Conservation (phyloP, 1,139 yeast genomes). For the Hyphopichia fennica region DNA sequence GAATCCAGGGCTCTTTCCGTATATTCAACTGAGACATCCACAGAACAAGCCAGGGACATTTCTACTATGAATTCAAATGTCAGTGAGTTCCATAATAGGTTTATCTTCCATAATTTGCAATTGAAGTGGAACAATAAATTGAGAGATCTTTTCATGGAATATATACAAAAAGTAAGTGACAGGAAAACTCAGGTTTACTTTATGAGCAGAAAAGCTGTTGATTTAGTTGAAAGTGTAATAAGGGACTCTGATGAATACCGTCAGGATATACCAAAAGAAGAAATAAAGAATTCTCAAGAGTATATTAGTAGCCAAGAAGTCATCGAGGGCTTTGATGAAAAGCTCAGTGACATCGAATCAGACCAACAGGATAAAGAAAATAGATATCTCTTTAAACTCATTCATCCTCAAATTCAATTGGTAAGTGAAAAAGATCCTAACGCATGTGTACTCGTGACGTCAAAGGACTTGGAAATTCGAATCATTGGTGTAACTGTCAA, state of each 20-base stretch:
- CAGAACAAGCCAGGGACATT: conserved; percentile 30
- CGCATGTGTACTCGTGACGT: conserved; percentile 52
- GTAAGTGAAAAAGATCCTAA: conserved; percentile 32
- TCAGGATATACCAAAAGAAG: conserved; percentile 9
- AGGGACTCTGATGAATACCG: conserved; percentile 15
- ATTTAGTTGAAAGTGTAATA: conserved; percentile 49
- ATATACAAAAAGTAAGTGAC: conserved; percentile 59
- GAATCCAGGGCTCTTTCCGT: conserved; percentile 23
- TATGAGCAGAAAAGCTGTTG: conserved; percentile 71
- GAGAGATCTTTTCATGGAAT: conserved; percentile 61
- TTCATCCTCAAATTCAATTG: conserved; percentile 47
- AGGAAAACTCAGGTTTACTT: conserved; percentile 59
- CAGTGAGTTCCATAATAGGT: conserved; percentile 65
- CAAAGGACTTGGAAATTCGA: conserved; percentile 72
- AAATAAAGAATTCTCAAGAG: conserved; percentile 11
- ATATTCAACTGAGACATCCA: conserved; percentile 27
- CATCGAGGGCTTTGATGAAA: conserved; percentile 32
- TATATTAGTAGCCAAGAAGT: conserved; percentile 30
- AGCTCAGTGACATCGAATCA: conserved; percentile 24
- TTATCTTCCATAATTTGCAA: conserved; percentile 73
- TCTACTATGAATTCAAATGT: conserved; percentile 27
- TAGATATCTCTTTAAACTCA: conserved; percentile 40
- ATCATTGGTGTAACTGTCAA: conserved; percentile 55
- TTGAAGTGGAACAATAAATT: conserved; percentile 76
- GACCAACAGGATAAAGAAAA: conserved; percentile 36